These are phyloP conservation scores for Imleria badia DNA, from an alignment of 768 basidiomycete species.

Conservation along the genomic window DNA sequence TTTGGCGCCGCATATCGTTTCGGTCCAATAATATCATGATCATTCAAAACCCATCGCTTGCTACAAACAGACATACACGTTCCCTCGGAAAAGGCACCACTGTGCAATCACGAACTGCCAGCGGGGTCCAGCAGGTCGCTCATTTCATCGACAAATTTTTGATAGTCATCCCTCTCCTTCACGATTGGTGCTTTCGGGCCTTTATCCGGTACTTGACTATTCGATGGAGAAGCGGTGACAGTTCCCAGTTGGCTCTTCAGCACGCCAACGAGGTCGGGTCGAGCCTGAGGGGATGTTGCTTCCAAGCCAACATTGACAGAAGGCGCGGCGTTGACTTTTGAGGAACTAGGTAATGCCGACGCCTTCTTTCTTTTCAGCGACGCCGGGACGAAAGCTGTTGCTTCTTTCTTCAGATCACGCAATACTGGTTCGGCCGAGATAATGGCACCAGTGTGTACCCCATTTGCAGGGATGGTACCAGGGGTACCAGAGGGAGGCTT, in stretches of 20 bases:
- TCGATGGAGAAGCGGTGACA: slow-evolving; percentile 23
- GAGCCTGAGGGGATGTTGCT: slow-evolving; percentile 34
- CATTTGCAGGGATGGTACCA: slow-evolving; percentile 43
- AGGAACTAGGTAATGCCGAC: slow-evolving; percentile 31
- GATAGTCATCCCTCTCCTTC: slow-evolving; percentile 67
- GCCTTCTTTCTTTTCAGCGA: slow-evolving; percentile 75
- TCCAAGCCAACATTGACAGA: slow-evolving; percentile 38
- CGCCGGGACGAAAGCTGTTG: slow-evolving; percentile 86
- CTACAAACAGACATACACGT: neutral
- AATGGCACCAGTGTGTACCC: slow-evolving; percentile 53
- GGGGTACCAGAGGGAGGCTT: slow-evolving; percentile 35
- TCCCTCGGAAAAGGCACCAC: neutral
- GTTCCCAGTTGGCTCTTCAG: slow-evolving; percentile 61
- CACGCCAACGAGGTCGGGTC: slow-evolving; percentile 66
- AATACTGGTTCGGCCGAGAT: slow-evolving; percentile 85
- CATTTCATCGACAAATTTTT: slow-evolving; percentile 76
- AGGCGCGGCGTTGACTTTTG: slow-evolving; percentile 66
- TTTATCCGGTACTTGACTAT: slow-evolving; percentile 15
- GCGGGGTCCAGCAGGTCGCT: slow-evolving; percentile 54
- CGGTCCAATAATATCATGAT: neutral
- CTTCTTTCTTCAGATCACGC: slow-evolving; percentile 93
- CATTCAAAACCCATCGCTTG: neutral
- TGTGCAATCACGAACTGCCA: slow-evolving; percentile 9
- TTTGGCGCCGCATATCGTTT: neutral
- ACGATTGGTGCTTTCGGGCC: slow-evolving; percentile 24